Evolutionary conservation across 345 rosid genomes (phyloP).

Genomic region (Rhizophora mangle): DNA sequence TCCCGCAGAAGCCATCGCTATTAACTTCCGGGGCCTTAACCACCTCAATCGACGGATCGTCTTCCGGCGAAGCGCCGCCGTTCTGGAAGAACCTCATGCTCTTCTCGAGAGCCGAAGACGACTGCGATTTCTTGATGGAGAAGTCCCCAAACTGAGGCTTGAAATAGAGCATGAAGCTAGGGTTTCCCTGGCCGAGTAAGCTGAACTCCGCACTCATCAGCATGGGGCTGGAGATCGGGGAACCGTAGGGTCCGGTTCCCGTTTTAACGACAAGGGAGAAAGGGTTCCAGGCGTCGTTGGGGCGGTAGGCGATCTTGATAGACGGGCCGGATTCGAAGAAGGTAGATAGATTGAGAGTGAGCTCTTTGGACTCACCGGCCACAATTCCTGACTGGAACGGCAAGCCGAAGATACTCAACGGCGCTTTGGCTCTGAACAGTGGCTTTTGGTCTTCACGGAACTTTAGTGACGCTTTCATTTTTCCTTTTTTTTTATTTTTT

Average conservation of each 20-base stretch:
- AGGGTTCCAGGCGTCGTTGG: slow-evolving; percentile 78
- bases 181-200: slow-evolving; percentile 59
- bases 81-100: slow-evolving; percentile 7
- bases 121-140: slow-evolving; percentile 75
- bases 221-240: slow-evolving; percentile 70
- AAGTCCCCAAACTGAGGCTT: slow-evolving; percentile 89
- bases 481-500: no score
- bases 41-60: slow-evolving; percentile 58
- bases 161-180: slow-evolving; percentile 87
- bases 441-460: slow-evolving; percentile 91
- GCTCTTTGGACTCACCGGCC: slow-evolving; percentile 87
- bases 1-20: slow-evolving; percentile 29
- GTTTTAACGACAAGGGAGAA: slow-evolving; percentile 82
- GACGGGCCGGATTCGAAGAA: slow-evolving; percentile 85
- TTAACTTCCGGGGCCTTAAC: slow-evolving; percentile 43
- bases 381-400: slow-evolving; percentile 88
- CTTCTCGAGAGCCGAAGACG: slow-evolving; percentile 43
- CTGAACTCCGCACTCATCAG: slow-evolving; percentile 90
- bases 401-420: slow-evolving; percentile 65
- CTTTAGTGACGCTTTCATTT: slow-evolving; percentile 88
- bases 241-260: slow-evolving; percentile 79
- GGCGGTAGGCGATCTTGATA: slow-evolving; percentile 80
- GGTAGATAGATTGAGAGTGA: slow-evolving; percentile 68
- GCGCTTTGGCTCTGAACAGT: slow-evolving; percentile 72
- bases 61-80: slow-evolving; percentile 32